Base-by-base conservation (phyloP, 495 filamentous ascomycete species). In the Penicillium psychrofluorescens region DNA sequence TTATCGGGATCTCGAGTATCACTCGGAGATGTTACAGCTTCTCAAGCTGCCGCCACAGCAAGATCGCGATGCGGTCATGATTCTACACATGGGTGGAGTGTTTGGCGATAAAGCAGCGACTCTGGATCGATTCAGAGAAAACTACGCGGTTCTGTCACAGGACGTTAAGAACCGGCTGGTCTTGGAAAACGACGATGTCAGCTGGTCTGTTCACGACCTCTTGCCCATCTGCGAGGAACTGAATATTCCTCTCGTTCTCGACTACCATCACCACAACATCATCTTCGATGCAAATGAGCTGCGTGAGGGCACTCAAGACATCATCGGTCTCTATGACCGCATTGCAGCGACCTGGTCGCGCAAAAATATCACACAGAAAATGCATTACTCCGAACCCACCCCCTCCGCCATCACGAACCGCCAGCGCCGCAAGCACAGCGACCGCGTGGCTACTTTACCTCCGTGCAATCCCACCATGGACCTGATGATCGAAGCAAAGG, bases 401-500 rank as follows among this genome's bases (percentile, higher is more conserved):
- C 68, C 84, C 1, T 69, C 78, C 4, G 88, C 90, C 5, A 78
- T 95, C 49, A 95, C 89, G 0, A 74, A 71, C 0, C 65, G 80
- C 5, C 83, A 92, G 50, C 72, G 90, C 11, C 72, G 90, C 31
- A 95, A 95, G 61, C 91, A 96, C 55, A 85, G 79, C 36, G 80
- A 86, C 0, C 75, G 90, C 7, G 87, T 92, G 4, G 62, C 68
- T 29, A 86, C 79, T 0, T 62, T 98, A 11, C 91, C 91, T 10
- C 91, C 91, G 0, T 95, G 90, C 51, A 68, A 80, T 2, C 68
- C 78, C 6, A 79, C 80, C 7, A 91, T 94, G 84, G 92, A 95
- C 58, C 71, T 96, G 10, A 98, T 96, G 92, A 95, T 96, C 45
- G 92, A 98, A 68, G 92, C 92, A 12, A 98, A 96, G 55, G 90